Evolutionary conservation across 108 stramenopile genomes (phyloP).

Genomic region (Nitzschia sp.): DNA sequence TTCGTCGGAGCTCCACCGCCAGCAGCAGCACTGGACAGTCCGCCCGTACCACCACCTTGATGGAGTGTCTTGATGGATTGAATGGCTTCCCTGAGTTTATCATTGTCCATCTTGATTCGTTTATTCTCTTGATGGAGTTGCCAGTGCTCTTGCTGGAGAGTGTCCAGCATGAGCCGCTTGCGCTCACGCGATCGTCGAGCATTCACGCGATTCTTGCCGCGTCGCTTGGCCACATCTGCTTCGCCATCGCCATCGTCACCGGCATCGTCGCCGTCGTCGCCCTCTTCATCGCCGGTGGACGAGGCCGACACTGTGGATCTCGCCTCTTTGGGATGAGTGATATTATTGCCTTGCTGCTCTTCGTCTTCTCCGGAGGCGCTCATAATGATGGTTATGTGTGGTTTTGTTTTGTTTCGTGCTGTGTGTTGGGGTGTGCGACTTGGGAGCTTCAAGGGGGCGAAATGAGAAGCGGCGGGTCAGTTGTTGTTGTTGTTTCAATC

Average conservation of each 20-base stretch:
- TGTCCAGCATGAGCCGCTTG: slow-evolving; percentile 8
- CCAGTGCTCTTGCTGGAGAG: slow-evolving; percentile 16
- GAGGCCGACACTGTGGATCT: neutral
- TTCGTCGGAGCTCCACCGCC: too few species aligned
- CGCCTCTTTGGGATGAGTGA: too few species aligned
- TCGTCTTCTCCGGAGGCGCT: neutral
- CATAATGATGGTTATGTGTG: neutral
- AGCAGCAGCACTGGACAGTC: neutral
- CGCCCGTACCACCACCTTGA: neutral
- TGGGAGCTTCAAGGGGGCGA: too few species aligned
- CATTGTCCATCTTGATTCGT: slow-evolving; percentile 10
- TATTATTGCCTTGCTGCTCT: too few species aligned
- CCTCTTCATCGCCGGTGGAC: neutral
- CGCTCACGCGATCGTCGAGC: slow-evolving; percentile 2
- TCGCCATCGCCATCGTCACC: neutral
- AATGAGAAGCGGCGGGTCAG: too few species aligned
- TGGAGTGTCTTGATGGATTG: slow-evolving; percentile 5
- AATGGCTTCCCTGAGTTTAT: slow-evolving; percentile 8
- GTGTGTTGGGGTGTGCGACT: neutral
- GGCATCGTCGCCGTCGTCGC: neutral
- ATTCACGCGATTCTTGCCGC: slow-evolving; percentile 11
- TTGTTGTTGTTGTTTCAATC: too few species aligned
- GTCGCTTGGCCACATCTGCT: slow-evolving; percentile 8
- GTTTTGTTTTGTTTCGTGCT: neutral
- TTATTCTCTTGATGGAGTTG: slow-evolving; percentile 8